Evolutionary conservation across 805 yeast genomes (phyloP).

Genomic region (Priceomyces castillae): DNA sequence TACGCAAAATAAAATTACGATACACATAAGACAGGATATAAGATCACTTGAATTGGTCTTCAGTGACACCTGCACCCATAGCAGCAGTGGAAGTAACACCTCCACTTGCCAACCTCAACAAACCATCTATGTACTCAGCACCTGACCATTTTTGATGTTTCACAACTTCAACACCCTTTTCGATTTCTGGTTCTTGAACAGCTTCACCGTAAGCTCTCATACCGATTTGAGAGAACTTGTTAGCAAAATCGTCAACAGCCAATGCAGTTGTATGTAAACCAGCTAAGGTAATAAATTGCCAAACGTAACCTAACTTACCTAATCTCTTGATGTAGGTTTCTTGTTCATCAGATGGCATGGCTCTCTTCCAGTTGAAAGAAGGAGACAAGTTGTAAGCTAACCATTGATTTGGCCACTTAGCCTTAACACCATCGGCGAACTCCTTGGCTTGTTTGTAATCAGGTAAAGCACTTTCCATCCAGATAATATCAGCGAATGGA

Average conservation of each 20-base stretch:
- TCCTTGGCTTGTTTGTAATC: conserved; percentile 91
- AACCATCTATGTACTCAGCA: conserved; percentile 91
- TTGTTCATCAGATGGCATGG: conserved; percentile 85
- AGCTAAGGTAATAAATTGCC: conserved; percentile 97
- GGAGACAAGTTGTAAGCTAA: conserved; percentile 95
- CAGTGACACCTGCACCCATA: conserved; percentile 98
- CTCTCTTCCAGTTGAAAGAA: conserved; percentile 96
- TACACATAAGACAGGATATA: neutral
- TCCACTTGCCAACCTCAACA: conserved; percentile 87
- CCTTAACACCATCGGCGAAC: conserved; percentile 88
- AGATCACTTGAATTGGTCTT: conserved; percentile 74
- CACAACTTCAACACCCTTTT: conserved; percentile 86
- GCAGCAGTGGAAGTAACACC: conserved; percentile 96
- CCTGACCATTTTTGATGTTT: conserved; percentile 99
- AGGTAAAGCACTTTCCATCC: conserved; percentile 98
- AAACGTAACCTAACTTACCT: conserved; percentile 85
- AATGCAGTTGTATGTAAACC: conserved; percentile 95
- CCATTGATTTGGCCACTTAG: conserved; percentile 86
- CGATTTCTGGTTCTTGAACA: conserved; percentile 86
- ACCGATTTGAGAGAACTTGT: conserved; percentile 74
- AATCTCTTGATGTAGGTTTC: conserved; percentile 85
- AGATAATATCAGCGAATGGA: conserved; percentile 90
- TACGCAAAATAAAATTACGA: neutral
- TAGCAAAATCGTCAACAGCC: conserved; percentile 82
- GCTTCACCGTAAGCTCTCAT: conserved; percentile 94